These are phyloP conservation scores for Alternaria sp. DNA, from an alignment of 2,329 filamentous ascomycete genomes.

Conservation along the genomic window DNA sequence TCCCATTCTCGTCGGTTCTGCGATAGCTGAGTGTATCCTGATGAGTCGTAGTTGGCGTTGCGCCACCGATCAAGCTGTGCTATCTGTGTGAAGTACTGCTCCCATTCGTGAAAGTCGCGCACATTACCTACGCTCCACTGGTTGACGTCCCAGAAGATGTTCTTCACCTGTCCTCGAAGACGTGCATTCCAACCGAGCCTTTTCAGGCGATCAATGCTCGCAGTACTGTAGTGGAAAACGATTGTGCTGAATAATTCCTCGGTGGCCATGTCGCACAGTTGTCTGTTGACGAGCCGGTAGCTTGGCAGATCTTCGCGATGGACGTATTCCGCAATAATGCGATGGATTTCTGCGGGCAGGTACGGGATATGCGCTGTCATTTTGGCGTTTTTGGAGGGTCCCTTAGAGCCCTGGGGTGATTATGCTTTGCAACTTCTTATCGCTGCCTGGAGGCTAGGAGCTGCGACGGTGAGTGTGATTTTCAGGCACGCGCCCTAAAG, in stretches of 20 bases:
- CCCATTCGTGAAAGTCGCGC: conserved; percentile 20
- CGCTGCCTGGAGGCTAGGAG: background rate
- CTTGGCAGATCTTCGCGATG: conserved; percentile 14
- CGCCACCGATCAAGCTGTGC: background rate
- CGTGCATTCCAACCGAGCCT: conserved; percentile 9
- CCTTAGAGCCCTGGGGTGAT: background rate
- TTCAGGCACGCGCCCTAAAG: background rate
- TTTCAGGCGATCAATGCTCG: conserved; percentile 18
- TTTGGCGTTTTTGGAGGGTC: background rate
- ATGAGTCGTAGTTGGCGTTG: background rate
- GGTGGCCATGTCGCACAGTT: conserved; percentile 9
- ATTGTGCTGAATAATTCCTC: conserved; percentile 20
- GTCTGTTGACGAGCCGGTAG: conserved; percentile 23
- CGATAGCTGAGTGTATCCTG: conserved; percentile 6
- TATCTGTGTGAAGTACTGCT: conserved; percentile 3
- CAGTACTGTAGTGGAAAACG: conserved; percentile 16
- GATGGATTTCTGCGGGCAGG: conserved; percentile 25
- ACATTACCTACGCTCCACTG: conserved; percentile 9
- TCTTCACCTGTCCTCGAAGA: conserved; percentile 16
- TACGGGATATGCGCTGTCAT: conserved; percentile 6
- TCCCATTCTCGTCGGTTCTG: conserved; percentile 13
- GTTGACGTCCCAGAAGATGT: conserved; percentile 24
- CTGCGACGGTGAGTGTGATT: background rate
- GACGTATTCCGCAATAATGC: conserved; percentile 18
- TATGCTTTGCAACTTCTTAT: background rate